phyloP scores from a whole-genome alignment of 2,329 filamentous ascomycete genomes.

The Coniochaeta sp. region DNA sequence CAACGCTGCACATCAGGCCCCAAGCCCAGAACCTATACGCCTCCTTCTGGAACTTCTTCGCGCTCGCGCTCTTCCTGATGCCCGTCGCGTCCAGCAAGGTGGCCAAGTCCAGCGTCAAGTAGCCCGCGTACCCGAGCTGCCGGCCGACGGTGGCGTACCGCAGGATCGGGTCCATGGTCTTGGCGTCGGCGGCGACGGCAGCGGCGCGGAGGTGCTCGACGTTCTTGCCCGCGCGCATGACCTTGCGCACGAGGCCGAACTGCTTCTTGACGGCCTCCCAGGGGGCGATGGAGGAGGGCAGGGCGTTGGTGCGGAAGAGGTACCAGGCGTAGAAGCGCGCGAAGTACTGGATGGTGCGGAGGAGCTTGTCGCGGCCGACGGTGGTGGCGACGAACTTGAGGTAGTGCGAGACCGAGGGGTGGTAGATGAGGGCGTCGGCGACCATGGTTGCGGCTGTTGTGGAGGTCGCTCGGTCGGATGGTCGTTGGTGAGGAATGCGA shows the following conservation, averaged over 20 bases:
- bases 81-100: constrained; percentile 72
- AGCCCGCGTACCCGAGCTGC: constrained; percentile 88
- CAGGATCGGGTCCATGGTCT: constrained; percentile 62
- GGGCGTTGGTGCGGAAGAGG: constrained; percentile 86
- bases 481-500: neutral
- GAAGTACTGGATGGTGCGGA: constrained; percentile 95
- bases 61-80: constrained; percentile 60
- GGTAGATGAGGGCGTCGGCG: constrained; percentile 79
- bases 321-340: constrained; percentile 99
- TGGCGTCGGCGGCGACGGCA: constrained; percentile 62
- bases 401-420: constrained; percentile 91
- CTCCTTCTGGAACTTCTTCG: constrained; percentile 64
- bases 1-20: constrained; percentile 70
- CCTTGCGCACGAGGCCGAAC: constrained; percentile 82
- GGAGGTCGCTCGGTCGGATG: no score
- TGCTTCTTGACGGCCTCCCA: constrained; percentile 88
- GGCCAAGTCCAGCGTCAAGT: constrained; percentile 73
- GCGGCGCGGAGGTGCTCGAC: constrained; percentile 93
- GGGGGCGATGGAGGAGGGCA: constrained; percentile 65
- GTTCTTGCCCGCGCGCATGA: constrained; percentile 91
- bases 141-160: constrained; percentile 77
- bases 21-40: constrained; percentile 79
- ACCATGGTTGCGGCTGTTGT: constrained; percentile 38
- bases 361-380: constrained; percentile 90
- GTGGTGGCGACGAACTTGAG: constrained; percentile 91